A percentile compares a stretch with the other conserved stretches of the same genome.
These are phyloP conservation scores for Zizania latifolia DNA, from an alignment of 176 grass and related monocot genomes.

Conservation along the genomic window DNA sequence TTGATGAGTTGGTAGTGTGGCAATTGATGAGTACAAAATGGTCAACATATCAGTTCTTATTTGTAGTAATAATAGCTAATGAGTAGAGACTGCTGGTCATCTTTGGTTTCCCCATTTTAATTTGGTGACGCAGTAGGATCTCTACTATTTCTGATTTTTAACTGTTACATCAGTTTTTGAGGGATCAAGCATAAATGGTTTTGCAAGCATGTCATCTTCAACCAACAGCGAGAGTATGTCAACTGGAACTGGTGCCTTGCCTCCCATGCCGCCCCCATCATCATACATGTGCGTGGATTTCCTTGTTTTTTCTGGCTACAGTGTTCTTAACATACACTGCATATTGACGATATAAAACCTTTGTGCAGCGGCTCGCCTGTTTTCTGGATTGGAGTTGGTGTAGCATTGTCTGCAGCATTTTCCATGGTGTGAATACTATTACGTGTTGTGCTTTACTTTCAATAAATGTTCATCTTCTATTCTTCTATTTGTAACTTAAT, in stretches of 20 bases:
- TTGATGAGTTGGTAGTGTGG: background rate
- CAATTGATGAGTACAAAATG: background rate
- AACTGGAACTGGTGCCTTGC: constrained; percentile 46
- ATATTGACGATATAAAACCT: constrained; percentile 1
- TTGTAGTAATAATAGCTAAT: background rate
- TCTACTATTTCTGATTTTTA: constrained; percentile 12
- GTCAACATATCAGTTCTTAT: background rate
- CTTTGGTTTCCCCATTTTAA: background rate
- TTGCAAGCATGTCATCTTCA: constrained; percentile 72
- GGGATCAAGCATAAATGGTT: constrained; percentile 45
- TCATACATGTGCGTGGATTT: constrained; percentile 48
- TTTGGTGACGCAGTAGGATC: background rate
- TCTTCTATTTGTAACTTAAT: constrained; percentile 23
- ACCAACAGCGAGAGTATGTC: constrained; percentile 36
- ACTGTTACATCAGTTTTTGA: constrained; percentile 22
- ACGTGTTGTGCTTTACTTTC: background rate
- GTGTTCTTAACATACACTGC: background rate
- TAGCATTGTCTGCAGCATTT: constrained; percentile 74
- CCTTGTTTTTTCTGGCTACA: background rate
- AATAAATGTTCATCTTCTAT: no score
- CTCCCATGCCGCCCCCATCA: constrained; percentile 37
- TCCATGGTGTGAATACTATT: constrained; percentile 48
- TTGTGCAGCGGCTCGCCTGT: constrained; percentile 80
- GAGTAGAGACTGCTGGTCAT: background rate
- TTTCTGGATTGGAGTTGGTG: constrained; percentile 96